Evolutionary conservation across 306 rosid genomes (phyloP).

Genomic region (Clitoria ternatea): DNA sequence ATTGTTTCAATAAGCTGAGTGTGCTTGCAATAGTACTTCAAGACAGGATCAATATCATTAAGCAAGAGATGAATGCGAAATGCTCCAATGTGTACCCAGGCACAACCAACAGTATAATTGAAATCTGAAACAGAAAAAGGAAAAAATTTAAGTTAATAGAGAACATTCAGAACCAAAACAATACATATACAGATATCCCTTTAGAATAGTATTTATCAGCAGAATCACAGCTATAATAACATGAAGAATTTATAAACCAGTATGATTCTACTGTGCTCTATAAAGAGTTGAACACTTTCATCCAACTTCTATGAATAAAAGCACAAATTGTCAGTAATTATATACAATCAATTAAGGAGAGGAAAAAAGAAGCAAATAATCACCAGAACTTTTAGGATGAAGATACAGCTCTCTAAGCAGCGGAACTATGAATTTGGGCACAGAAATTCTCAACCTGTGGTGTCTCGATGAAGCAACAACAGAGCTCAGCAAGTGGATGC

Average conservation of each 20-base stretch:
- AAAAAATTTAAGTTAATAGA: background rate
- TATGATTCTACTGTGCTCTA: background rate
- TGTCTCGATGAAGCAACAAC: slow-evolving; percentile 62
- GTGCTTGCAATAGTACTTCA: slow-evolving; percentile 69
- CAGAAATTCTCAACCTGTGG: slow-evolving; percentile 45
- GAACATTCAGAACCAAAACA: background rate
- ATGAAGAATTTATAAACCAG: background rate
- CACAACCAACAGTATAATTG: slow-evolving; percentile 55
- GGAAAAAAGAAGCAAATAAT: slow-evolving; percentile 10
- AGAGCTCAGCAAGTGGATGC: slow-evolving; percentile 34
- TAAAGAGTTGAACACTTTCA: background rate
- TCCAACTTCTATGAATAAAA: background rate
- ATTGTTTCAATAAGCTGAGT: slow-evolving; percentile 54
- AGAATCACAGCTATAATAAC: background rate
- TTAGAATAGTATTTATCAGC: background rate
- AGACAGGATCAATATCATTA: slow-evolving; percentile 73
- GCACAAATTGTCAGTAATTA: background rate
- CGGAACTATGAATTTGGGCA: slow-evolving; percentile 52
- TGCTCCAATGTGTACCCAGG: slow-evolving; percentile 69
- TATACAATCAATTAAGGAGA: background rate
- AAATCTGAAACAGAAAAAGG: slow-evolving; percentile 30
- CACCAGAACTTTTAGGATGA: slow-evolving; percentile 46
- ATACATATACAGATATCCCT: background rate
- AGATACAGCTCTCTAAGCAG: slow-evolving; percentile 60
- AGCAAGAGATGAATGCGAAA: slow-evolving; percentile 76